Conservation (phyloP, 2,329 filamentous ascomycete genomes). For the Phialophora tarda region DNA sequence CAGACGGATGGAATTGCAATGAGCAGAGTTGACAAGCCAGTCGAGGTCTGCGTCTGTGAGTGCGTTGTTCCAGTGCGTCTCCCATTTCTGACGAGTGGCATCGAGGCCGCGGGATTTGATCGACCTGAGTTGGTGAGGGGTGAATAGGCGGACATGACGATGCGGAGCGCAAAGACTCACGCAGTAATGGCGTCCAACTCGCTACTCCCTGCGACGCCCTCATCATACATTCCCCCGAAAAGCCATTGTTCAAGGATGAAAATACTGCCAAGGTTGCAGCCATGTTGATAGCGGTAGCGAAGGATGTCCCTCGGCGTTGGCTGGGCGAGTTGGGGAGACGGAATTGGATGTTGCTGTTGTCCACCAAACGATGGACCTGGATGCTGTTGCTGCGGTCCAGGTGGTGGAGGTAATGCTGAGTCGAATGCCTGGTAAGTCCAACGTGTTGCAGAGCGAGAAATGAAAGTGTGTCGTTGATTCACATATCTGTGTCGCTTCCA, state of each 20-base stretch:
- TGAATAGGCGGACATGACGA: not conserved
- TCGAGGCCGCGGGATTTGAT: constrained; percentile 56
- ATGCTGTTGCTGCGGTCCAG: not conserved
- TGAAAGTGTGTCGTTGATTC: not conserved
- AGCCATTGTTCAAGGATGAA: constrained; percentile 68
- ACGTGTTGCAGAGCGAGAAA: not conserved
- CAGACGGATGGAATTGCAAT: constrained; percentile 63
- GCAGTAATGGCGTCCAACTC: constrained; percentile 61
- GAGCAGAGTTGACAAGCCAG: constrained; percentile 59
- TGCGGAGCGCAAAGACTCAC: constrained; percentile 32
- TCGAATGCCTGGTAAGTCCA: not conserved
- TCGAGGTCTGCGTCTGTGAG: constrained; percentile 58
- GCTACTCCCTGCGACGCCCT: constrained; percentile 49
- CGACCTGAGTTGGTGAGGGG: constrained; percentile 41
- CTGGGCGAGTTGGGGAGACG: not conserved
- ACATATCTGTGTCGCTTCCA: not conserved
- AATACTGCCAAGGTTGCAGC: constrained; percentile 63
- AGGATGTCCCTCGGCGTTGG: constrained; percentile 42
- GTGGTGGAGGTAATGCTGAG: not conserved
- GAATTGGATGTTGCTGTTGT: not conserved
- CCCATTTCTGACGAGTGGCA: constrained; percentile 57
- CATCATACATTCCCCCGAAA: constrained; percentile 56
- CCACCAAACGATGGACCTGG: not conserved
- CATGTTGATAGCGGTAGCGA: constrained; percentile 65
- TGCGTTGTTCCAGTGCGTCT: constrained; percentile 60